Percentiles rank a stretch among this genome's conserved stretches.
phyloP scores from a whole-genome alignment of 2,329 filamentous ascomycete genomes.

The Pseudophaeomoniella oleicola region DNA sequence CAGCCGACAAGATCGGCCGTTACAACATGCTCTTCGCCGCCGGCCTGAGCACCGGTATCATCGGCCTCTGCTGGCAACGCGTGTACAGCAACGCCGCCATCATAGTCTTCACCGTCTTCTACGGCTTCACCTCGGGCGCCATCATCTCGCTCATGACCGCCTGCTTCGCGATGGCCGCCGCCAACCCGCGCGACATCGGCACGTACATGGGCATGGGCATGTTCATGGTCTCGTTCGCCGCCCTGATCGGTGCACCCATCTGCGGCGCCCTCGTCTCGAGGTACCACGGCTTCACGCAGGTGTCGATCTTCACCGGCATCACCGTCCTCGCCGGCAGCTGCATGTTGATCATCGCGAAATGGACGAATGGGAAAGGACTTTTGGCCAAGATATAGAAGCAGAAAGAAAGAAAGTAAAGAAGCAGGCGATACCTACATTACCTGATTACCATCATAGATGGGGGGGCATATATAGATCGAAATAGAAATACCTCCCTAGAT shows the following conservation, averaged over 20 bases:
- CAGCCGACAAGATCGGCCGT: slow-evolving; percentile 19
- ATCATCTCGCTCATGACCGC: background rate
- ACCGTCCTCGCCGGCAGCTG: background rate
- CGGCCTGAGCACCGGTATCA: slow-evolving; percentile 18
- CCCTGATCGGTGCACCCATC: background rate
- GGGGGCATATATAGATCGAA: no score
- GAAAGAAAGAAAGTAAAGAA: no score
- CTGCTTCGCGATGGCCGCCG: background rate
- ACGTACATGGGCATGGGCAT: background rate
- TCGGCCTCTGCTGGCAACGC: slow-evolving; percentile 31
- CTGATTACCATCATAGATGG: no score
- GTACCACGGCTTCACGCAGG: background rate
- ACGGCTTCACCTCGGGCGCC: slow-evolving; percentile 33
- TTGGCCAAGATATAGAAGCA: no score
- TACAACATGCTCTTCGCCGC: slow-evolving; percentile 16
- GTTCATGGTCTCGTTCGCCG: background rate
- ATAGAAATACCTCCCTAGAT: no score
- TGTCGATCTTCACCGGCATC: background rate
- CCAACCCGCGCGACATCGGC: background rate
- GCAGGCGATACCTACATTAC: no score
- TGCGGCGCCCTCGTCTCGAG: background rate
- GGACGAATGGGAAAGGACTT: background rate
- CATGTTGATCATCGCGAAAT: background rate
- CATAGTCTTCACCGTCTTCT: slow-evolving; percentile 28
- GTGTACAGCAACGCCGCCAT: slow-evolving; percentile 26